Evolutionary conservation across 2,329 filamentous ascomycete genomes (phyloP).

Genomic region (Macrophomina tecta): DNA sequence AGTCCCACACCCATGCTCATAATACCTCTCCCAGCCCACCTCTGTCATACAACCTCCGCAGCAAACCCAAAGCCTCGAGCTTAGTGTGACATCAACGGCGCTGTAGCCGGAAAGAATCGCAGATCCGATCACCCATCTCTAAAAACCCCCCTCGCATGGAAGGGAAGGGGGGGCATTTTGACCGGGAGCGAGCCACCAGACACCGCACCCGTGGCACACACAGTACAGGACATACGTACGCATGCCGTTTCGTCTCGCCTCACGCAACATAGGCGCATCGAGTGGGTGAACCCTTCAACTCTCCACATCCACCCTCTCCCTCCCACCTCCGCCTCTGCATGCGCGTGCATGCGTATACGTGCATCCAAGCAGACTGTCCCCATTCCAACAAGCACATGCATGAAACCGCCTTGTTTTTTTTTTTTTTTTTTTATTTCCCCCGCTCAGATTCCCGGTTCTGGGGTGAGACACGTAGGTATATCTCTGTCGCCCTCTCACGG

Average conservation of each 20-base stretch:
- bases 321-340: too few species aligned
- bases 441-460: too few species aligned
- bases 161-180: neutral
- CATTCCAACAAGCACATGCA: too few species aligned
- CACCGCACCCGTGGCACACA: neutral
- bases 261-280: neutral
- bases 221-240: neutral
- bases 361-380: too few species aligned
- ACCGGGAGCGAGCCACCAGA: neutral
- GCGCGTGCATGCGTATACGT: too few species aligned
- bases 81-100: neutral
- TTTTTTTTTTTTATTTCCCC: too few species aligned
- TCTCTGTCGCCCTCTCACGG: too few species aligned
- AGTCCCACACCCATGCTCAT: neutral
- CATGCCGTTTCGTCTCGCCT: conserved; percentile 6
- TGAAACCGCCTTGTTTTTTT: too few species aligned
- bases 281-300: neutral
- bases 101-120: neutral
- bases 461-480: too few species aligned
- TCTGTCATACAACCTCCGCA: neutral
- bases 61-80: neutral
- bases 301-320: too few species aligned
- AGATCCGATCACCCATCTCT: neutral
- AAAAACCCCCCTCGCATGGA: neutral
- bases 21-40: neutral